Base-by-base conservation (phyloP, 2,329 filamentous ascomycete species). In the Ilyonectria mors-panacis region DNA sequence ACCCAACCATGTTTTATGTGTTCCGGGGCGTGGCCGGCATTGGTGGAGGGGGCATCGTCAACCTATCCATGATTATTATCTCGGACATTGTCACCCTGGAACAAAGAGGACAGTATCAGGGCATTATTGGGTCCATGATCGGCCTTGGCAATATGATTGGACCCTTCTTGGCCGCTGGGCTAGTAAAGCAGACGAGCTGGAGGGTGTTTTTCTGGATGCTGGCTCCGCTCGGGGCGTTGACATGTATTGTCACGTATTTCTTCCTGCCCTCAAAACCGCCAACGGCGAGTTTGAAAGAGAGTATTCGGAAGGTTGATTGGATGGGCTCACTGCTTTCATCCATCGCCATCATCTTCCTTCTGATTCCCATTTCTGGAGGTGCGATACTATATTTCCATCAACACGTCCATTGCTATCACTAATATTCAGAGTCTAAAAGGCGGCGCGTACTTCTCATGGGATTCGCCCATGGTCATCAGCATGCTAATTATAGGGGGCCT, bases 401-500 rank as follows among this genome's bases (percentile, higher is more conserved):
- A 15, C 37, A 39, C 15, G 17, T n/a, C 12, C 1, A 6, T 26
- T 6, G 5, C 26, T 26, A 26, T 26, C 26, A 26, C 26, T 26
- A 7, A 59, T 12, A 30, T 2, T 26, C 2, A 75, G 75, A 26
- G 23, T 26, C 5, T 3, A 26, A 26, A 26, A 26, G 26, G 75
- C 8, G 75, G 75, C 2, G 68, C 74, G 0, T 76, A 76, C 50
- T 76, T 76, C 33, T 39, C 64, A 4, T 95, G 93, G 93, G 82
- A 82, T 60, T 94, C 91, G 0, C 85, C 91, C 1, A 89, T 88
- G 2, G 91, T 94, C 10, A 85, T 95, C 71, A 93, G 91, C 75
- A 84, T 95, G 23, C 85, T 95, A 69, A 81, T 93, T 45, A 92
- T 94, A 69, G 93, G 93, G 15, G 76, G 87, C 8, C 65, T 92